Evolutionary conservation across 2,329 filamentous ascomycete species (phyloP), one percentile per base, ranked within the genome.

Genomic region (Phialocephala subalpina): DNA sequence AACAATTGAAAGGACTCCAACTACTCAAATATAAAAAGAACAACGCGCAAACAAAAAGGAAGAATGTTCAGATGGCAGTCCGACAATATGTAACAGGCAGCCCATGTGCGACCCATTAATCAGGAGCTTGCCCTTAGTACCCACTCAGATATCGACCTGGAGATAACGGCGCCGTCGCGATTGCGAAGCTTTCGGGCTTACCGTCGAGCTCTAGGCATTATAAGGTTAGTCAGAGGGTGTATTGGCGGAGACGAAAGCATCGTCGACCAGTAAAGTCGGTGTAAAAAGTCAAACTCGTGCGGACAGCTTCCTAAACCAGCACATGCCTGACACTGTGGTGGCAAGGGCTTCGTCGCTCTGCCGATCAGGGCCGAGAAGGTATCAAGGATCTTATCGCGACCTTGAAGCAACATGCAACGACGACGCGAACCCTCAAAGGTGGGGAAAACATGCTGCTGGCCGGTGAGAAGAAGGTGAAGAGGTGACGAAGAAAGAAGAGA

Each of bases 121-220:
- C n/a, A 52, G 20, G 29, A 59, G 53, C 45, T 59, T 47, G 29
- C 16, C 12, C 36, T 20, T 27, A 59, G 40, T 67, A 25, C 27
- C 65, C 58, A 62, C 58, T 64, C 59, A 59, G 45, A 63, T 60
- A 63, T 25, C 25, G 36, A 36, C 4, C 4, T 35, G 25, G 22
- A 66, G 57, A 61, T 63, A 63, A 58, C 57, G 38, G 58, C 33
- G 38, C 29, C 25, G n/a, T 62, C 36, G 33, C 60, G 33, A 38
- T 27, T 29, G 42, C 49, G 40, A 52, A 36, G 11, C 16, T 22
- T 57, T 57, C 55, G 55, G 55, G 29, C 27, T 25, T 63, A 18
- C 52, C n/a, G 53, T 42, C 40, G 9, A 42, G 14, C 27, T 49
- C 47, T 61, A 61, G 33, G 25, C 38, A 36, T 3, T 36, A 61